Conservation (phyloP, 305 asterid genomes). For the Solanum hybrid region DNA sequence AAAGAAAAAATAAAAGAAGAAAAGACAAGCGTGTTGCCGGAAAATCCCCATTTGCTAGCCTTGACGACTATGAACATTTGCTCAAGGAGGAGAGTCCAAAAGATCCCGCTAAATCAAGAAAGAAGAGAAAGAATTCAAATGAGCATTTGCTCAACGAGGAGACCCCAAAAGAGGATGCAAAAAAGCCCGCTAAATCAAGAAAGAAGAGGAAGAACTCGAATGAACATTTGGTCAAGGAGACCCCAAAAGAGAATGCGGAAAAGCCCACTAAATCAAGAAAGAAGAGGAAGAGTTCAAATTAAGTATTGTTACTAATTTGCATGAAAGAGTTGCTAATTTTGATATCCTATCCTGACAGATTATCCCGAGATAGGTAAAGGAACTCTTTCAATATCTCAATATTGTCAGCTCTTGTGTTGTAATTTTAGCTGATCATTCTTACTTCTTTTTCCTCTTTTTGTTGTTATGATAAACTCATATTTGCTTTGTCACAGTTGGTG, state of each 20-base stretch:
- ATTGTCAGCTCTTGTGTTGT: not conserved
- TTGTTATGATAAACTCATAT: not conserved
- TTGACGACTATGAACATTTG: constrained; percentile 64
- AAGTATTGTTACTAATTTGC: not conserved
- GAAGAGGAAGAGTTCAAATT: not conserved
- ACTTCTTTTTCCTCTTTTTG: not conserved
- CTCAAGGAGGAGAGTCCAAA: constrained; percentile 28
- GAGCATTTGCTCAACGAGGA: constrained; percentile 46
- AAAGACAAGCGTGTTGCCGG: constrained; percentile 12
- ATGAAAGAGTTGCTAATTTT: not conserved
- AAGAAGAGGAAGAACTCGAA: constrained; percentile 6
- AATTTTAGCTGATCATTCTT: not conserved
- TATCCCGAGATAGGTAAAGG: not conserved
- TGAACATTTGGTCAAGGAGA: constrained; percentile 39
- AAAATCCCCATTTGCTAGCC: constrained; percentile 69
- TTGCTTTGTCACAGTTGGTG: not conserved
- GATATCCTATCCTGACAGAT: not conserved
- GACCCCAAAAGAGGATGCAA: not conserved
- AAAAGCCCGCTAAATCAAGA: not conserved
- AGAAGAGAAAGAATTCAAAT: not conserved
- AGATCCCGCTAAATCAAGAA: not conserved
- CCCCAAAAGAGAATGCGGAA: constrained; percentile 1
- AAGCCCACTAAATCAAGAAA: not conserved
- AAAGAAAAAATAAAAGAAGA: constrained; percentile 34
- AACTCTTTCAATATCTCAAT: not conserved